These are phyloP conservation scores for Suillus americanus DNA, from an alignment of 768 basidiomycete genomes.

Conservation along the genomic window DNA sequence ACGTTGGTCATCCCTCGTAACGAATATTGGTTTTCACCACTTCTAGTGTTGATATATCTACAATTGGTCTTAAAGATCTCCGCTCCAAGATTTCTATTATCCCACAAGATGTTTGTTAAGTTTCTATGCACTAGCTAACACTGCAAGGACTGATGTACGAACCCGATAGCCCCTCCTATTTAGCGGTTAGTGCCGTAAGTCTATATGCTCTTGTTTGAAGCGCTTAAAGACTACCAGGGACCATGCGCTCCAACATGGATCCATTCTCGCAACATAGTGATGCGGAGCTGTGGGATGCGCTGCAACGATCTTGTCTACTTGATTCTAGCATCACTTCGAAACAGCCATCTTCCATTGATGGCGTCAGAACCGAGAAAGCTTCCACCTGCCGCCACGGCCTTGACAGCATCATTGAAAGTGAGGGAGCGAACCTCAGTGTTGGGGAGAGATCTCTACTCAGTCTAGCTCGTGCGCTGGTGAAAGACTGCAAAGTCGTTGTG, in stretches of 20 bases:
- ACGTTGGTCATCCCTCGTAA: slow-evolving; percentile 10
- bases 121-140: background rate
- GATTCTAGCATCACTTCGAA: slow-evolving; percentile 37
- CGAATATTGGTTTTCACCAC: slow-evolving; percentile 9
- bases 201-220: slow-evolving; percentile 16
- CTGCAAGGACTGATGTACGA: background rate
- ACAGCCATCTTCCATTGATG: slow-evolving; percentile 17
- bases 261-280: slow-evolving; percentile 81
- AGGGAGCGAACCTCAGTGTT: slow-evolving; percentile 51
- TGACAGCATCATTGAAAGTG: slow-evolving; percentile 51
- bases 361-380: slow-evolving; percentile 12
- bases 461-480: slow-evolving; percentile 54
- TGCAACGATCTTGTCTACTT: slow-evolving; percentile 77
- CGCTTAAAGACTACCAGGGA: slow-evolving; percentile 47
- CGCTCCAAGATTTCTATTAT: slow-evolving; percentile 62
- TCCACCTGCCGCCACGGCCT: slow-evolving; percentile 43
- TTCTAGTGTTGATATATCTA: slow-evolving; percentile 36
- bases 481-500: slow-evolving; percentile 47
- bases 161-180: slow-evolving; percentile 51
- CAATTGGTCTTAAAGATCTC: slow-evolving; percentile 60
- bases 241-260: slow-evolving; percentile 80
- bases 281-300: slow-evolving; percentile 77
- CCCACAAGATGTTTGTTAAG: slow-evolving; percentile 59
- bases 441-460: slow-evolving; percentile 48
- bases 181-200: slow-evolving; percentile 41